A percentile compares a stretch with the other conserved stretches of the same genome.
Evolutionary conservation across 768 basidiomycete genomes (phyloP).

Genomic region (Cystobasidium onofrii): DNA sequence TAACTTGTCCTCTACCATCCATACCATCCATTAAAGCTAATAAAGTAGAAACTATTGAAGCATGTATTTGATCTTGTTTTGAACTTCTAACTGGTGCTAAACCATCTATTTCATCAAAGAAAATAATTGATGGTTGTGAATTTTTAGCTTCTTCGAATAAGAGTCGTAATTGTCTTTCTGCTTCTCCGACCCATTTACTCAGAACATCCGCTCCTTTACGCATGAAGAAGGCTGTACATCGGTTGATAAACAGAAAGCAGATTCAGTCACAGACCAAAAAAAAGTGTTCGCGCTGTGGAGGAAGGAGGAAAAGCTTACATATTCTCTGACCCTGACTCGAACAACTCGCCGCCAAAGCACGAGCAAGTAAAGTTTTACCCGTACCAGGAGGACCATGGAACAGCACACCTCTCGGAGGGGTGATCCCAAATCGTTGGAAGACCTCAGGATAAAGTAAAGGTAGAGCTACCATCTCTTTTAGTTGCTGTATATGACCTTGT

Average conservation of each 20-base stretch:
- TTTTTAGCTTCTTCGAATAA: conserved; percentile 91
- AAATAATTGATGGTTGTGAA: conserved; percentile 92
- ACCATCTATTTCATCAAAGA: conserved; percentile 99
- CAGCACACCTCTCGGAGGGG: conserved; percentile 88
- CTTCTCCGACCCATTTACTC: conserved; percentile 99
- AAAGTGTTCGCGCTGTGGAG: too few relatives aligned
- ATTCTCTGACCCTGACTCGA: conserved; percentile 73
- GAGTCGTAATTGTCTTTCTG: conserved; percentile 86
- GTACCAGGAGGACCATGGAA: conserved; percentile 99
- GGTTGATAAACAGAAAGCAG: not conserved
- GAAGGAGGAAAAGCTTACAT: conserved; percentile 56
- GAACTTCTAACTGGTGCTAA: conserved; percentile 96
- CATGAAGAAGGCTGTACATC: conserved; percentile 85
- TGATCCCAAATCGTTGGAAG: conserved; percentile 85
- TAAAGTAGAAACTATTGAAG: conserved; percentile 89
- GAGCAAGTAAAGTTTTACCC: conserved; percentile 85
- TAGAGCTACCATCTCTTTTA: conserved; percentile 97
- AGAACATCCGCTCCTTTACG: conserved; percentile 96
- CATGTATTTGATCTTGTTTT: conserved; percentile 98
- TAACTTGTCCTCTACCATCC: conserved; percentile 92
- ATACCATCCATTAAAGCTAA: conserved; percentile 98
- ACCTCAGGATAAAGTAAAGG: conserved; percentile 94
- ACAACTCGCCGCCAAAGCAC: conserved; percentile 88
- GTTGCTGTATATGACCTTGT: conserved; percentile 87
- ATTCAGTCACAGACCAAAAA: not conserved